Conservation (phyloP, 495 filamentous ascomycete species). For the Podospora didyma region DNA sequence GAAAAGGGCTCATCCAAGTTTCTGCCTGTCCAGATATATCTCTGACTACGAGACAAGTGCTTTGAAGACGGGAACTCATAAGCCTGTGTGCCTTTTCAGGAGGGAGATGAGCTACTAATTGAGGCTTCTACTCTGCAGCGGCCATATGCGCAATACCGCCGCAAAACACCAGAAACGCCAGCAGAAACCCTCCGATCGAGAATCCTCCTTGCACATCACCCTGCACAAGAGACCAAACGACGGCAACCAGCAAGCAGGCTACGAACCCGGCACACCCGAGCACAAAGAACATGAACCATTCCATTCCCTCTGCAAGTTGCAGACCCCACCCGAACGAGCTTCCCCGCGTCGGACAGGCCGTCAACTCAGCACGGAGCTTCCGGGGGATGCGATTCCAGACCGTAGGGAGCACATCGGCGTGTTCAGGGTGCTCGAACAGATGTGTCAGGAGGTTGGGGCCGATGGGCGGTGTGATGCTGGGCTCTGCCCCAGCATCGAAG, state of each 20-base stretch:
- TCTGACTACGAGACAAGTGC: no score
- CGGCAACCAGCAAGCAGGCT: constrained; percentile 1
- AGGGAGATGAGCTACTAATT: no score
- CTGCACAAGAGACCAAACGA: constrained; percentile 1
- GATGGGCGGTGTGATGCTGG: constrained; percentile 2
- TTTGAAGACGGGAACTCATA: no score
- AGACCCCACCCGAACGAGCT: constrained; percentile 11
- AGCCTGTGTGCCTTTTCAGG: no score
- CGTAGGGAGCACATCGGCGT: constrained; percentile 3
- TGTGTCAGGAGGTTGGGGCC: constrained; percentile 4
- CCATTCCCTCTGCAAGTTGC: constrained; percentile 8
- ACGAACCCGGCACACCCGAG: constrained; percentile 7
- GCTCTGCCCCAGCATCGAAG: neutral
- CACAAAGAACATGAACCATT: constrained; percentile 9
- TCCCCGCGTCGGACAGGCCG: constrained; percentile 4
- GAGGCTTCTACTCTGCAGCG: no score
- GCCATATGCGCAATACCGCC: neutral
- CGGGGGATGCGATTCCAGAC: constrained; percentile 1
- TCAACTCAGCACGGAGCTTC: constrained; percentile 1
- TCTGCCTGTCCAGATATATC: no score
- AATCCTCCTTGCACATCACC: constrained; percentile 7
- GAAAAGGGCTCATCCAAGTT: no score
- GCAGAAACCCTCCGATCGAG: constrained; percentile 6
- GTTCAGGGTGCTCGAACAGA: constrained; percentile 8
- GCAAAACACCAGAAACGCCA: constrained; percentile 10